Percentiles rank a stretch among this genome's conserved stretches.
phyloP scores from a whole-genome alignment of 805 yeast species.

The Zygoascus biomembranicola region DNA sequence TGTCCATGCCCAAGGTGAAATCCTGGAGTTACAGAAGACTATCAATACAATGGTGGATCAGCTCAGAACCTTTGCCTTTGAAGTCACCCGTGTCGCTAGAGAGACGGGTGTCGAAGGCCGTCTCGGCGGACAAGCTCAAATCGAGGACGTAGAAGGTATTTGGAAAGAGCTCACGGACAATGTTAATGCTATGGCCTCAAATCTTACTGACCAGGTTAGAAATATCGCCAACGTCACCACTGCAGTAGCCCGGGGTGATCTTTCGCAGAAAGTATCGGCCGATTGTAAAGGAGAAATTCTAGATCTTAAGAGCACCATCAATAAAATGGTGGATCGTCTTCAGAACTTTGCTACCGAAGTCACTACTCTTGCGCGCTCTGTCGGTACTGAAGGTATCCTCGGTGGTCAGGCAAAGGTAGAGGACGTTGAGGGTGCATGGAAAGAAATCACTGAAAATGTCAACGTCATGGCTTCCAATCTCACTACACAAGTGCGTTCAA shows the following conservation, averaged over 20 bases:
- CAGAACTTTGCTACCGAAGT: slow-evolving; percentile 79
- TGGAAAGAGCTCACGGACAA: slow-evolving; percentile 85
- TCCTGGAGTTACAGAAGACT: slow-evolving; percentile 74
- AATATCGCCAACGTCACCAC: slow-evolving; percentile 83
- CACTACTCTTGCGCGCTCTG: slow-evolving; percentile 76
- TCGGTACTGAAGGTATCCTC: slow-evolving; percentile 80
- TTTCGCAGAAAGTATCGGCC: slow-evolving; percentile 77
- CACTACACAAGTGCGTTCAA: slow-evolving; percentile 81
- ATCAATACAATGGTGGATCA: slow-evolving; percentile 87
- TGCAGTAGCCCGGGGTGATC: slow-evolving; percentile 78
- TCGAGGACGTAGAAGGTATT: slow-evolving; percentile 72
- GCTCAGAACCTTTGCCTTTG: slow-evolving; percentile 72
- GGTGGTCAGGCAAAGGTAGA: slow-evolving; percentile 84
- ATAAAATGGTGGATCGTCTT: slow-evolving; percentile 81
- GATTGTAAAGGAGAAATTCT: slow-evolving; percentile 75
- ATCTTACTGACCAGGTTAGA: slow-evolving; percentile 80
- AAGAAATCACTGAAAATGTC: slow-evolving; percentile 73
- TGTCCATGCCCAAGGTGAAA: slow-evolving; percentile 90
- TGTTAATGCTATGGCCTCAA: slow-evolving; percentile 80
- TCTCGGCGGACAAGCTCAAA: slow-evolving; percentile 80
- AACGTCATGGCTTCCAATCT: slow-evolving; percentile 83
- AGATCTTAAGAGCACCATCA: slow-evolving; percentile 75
- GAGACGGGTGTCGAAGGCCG: slow-evolving; percentile 89
- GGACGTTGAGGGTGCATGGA: slow-evolving; percentile 82
- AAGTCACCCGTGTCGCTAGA: slow-evolving; percentile 78